phyloP scores from a whole-genome alignment of 768 basidiomycete genomes.

The Albatrellus ellisii region DNA sequence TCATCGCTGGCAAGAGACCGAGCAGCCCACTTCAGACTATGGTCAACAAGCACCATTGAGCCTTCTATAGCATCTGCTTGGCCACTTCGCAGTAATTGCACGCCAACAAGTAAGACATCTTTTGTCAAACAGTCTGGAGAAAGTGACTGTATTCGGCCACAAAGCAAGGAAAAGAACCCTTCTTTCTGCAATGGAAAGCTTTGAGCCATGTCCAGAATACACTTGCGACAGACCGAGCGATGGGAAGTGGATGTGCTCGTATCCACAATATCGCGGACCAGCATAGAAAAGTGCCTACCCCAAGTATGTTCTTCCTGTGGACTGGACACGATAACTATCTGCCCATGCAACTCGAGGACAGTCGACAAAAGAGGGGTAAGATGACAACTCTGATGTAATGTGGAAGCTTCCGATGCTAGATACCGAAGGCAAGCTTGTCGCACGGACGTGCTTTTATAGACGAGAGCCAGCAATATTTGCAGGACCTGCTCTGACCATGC shows the following conservation, averaged over 20 bases:
- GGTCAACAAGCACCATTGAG: conserved; percentile 8
- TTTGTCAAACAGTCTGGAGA: neutral
- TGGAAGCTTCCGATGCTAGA: conserved; percentile 12
- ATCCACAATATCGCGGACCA: conserved; percentile 11
- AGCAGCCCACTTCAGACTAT: conserved; percentile 14
- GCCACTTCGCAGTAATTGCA: neutral
- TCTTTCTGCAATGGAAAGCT: conserved; percentile 2
- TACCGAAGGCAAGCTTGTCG: conserved; percentile 10
- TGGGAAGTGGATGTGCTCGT: neutral
- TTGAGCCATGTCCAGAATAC: conserved; percentile 3
- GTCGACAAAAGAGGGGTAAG: conserved; percentile 15
- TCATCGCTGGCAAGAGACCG: conserved; percentile 6
- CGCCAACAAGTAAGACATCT: neutral
- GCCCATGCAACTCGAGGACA: conserved; percentile 7
- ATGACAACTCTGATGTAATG: conserved; percentile 2
- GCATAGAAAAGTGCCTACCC: conserved; percentile 12
- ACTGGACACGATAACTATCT: neutral
- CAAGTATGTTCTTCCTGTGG: neutral
- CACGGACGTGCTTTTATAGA: conserved; percentile 25
- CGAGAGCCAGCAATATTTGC: conserved; percentile 27
- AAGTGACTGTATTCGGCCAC: neutral
- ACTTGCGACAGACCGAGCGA: conserved; percentile 4
- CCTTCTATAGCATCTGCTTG: neutral
- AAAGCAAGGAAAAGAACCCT: neutral
- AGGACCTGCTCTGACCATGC: conserved; percentile 32